Base-by-base conservation (phyloP, 179 eudicot genomes). In the Silene coronaria region DNA sequence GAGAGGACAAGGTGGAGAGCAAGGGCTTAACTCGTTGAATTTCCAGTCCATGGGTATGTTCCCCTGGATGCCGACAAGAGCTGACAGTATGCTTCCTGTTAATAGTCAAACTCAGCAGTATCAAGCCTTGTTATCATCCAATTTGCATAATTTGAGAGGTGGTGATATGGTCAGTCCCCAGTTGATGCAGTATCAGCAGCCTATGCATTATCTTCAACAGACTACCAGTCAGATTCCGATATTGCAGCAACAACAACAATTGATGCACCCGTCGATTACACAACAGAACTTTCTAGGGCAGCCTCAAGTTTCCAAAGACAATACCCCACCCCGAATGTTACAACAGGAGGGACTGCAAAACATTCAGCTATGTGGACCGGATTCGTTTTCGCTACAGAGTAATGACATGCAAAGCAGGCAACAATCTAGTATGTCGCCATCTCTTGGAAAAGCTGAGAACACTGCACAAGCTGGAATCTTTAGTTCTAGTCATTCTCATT, bases 11-110 rank as follows among this genome's bases (percentile, higher is more conserved):
- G 83, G 87, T 46, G 86, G 85, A 60, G 97, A 96, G 27, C 93
- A 84, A 75, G 93, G 92, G 36, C 87, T 91, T 62, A 87, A 89
- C 38, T 76, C 97, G 19, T 68, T 89, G 72, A 89, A 86, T 80
- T 91, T 91, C 77, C 98, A 88, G 83, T 84, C 93, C 23, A 79
- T 78, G 76, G 90, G 97, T 57, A 87, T 91, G 89, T 76, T 83
- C 63, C 97, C 99, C 11, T 93, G 93, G 96, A 87, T 85, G 85
- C 99, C 93, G 85, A 90, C 89, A 77, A 88, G 97, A 77, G 79
- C 85, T 30, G 96, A 96, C 73, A 84, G 70, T 42, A 66, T 86
- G 68, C 82, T 86, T n/a, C 78, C 88, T 0, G 71, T 82, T 22
- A 57, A 78, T 75, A 81, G 70, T 76, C 87, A 84, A 76, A 84